Evolutionary conservation across 2,329 filamentous ascomycete genomes (phyloP), one percentile per base, ranked within the genome.

Genomic region (Claviceps sp.): DNA sequence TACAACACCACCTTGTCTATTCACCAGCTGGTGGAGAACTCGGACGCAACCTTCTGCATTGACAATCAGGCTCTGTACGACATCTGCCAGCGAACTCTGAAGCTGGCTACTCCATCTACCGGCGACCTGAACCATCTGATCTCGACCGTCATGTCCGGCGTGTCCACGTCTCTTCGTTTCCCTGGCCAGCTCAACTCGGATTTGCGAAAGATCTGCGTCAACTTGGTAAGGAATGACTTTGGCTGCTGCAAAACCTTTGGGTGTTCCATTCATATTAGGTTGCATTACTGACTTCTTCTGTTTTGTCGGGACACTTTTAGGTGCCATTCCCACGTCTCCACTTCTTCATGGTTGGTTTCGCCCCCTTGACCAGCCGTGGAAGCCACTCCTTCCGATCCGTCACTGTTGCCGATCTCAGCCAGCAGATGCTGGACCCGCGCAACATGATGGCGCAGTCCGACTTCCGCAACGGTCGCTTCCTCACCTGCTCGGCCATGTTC

Each of bases 371-470:
- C 71, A 94, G 88, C 72, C 75, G 75, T 58, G 75, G 75, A 64
- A 85, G 90, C 61, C 74, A 93, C 79, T 88, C 87, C 63, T 98
- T 97, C 91, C 93, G 93, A 68, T 90, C 93, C 61, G 86, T 97
- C 72, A 89, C 85, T 66, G 93, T 97, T 56, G 91, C 91, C 54
- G 93, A 97, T 79, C 83, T 98, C 71, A 97, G 91, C 66, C 93
- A 97, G 80, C 93, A 98, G 76, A 97, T 98, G 89, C 96, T 95
- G 79, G 93, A 98, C 79, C 90, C 93, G 66, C 97, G 97, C 88
- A 98, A 98, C 85, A 98, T 97, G 91, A 97, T 98, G 93, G 93
- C 93, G 76, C 93, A 93, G 60, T 94, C 90, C 58, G 93, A 98
- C 79, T 97, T 97, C 88, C 88, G 93, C 67, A 97, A 97, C 73